Conservation (phyloP, 352 stramenopile species). For the Globisporangium megalacanthum region DNA sequence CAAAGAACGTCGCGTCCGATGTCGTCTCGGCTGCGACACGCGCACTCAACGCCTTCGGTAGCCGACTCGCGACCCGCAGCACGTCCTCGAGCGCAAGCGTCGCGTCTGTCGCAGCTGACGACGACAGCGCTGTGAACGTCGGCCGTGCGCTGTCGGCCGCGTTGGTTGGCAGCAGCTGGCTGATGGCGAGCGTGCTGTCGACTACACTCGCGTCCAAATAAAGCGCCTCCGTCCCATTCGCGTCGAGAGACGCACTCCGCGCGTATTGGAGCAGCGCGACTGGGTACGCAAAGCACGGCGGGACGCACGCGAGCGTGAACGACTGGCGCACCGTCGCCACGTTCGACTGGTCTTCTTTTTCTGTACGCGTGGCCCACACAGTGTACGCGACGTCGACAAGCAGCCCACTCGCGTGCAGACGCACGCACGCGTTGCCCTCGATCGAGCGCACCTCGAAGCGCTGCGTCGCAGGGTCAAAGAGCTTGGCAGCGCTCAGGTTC, state of each 20-base stretch:
- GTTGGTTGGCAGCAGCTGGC: slow-evolving; percentile 34
- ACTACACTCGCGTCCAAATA: slow-evolving; percentile 13
- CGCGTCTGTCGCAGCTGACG: not conserved
- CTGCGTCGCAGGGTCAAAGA: slow-evolving; percentile 25
- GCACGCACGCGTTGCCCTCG: slow-evolving; percentile 47
- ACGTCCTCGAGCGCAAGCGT: slow-evolving; percentile 31
- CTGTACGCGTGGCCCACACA: slow-evolving; percentile 25
- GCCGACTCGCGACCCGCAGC: slow-evolving; percentile 32
- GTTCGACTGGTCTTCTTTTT: slow-evolving; percentile 10
- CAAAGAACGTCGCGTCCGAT: slow-evolving; percentile 23
- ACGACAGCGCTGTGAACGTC: slow-evolving; percentile 39
- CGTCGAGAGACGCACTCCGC: slow-evolving; percentile 18
- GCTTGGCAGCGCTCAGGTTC: slow-evolving; percentile 16
- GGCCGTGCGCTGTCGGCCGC: slow-evolving; percentile 34
- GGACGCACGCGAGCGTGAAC: slow-evolving; percentile 27
- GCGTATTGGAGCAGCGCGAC: slow-evolving; percentile 29
- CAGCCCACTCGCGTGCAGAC: slow-evolving; percentile 26
- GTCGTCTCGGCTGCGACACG: slow-evolving; percentile 31
- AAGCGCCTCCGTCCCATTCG: slow-evolving; percentile 9
- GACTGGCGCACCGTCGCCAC: slow-evolving; percentile 40
- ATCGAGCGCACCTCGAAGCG: slow-evolving; percentile 62
- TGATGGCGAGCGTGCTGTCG: slow-evolving; percentile 5
- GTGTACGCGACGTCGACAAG: slow-evolving; percentile 34
- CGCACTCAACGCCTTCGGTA: slow-evolving; percentile 31
- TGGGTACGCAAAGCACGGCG: slow-evolving; percentile 30